Conservation (phyloP, 441 rosid genomes). For the Erodium moschatum region DNA sequence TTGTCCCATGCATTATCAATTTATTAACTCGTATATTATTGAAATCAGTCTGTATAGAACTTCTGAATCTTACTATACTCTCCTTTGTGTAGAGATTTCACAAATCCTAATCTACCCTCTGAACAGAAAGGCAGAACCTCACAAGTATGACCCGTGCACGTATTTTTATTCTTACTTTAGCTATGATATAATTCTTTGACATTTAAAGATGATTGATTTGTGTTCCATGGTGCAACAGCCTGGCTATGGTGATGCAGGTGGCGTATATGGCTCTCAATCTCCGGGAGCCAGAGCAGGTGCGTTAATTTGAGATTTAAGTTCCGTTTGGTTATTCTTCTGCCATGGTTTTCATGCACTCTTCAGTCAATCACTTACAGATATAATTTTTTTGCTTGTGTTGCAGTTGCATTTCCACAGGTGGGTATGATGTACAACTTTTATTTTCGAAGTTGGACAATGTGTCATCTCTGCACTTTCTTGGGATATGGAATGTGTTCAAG, state of each 20-base stretch:
- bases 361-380: neutral
- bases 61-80: conserved; percentile 11
- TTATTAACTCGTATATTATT: neutral
- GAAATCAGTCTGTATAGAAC: neutral
- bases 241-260: conserved; percentile 79
- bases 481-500: conserved; percentile 13
- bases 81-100: conserved; percentile 57
- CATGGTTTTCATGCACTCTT: conserved; percentile 8
- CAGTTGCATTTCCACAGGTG: conserved; percentile 96
- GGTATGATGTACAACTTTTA: conserved; percentile 26
- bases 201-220: conserved; percentile 18
- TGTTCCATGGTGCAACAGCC: conserved; percentile 40
- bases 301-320: conserved; percentile 16
- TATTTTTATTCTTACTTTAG: neutral
- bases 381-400: conserved; percentile 24
- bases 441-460: conserved; percentile 23
- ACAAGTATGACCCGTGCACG: conserved; percentile 40
- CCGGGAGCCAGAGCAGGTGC: conserved; percentile 32
- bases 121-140: conserved; percentile 88
- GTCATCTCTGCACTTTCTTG: conserved; percentile 10
- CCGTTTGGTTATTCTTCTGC: conserved; percentile 13
- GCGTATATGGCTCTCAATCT: conserved; percentile 38
- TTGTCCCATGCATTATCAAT: conserved; percentile 12
- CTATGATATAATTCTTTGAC: neutral
- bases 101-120: conserved; percentile 81